These are phyloP conservation scores for Eucalyptus polyanthemos DNA, from an alignment of 345 rosid species.

Conservation along the genomic window DNA sequence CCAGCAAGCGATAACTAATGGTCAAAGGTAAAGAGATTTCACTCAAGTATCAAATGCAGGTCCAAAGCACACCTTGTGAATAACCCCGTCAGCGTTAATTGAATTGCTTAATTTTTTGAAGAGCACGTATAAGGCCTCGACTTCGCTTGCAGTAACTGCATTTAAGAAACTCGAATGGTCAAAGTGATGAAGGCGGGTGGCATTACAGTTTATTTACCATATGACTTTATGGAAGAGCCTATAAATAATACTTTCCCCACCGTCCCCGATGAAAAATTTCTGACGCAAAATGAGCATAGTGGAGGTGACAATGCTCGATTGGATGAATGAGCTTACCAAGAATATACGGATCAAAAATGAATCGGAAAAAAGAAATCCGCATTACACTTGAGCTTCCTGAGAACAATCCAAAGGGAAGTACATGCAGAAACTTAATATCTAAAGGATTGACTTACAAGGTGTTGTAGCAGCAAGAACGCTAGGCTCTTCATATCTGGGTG, in stretches of 20 bases:
- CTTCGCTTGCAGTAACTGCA: conserved; percentile 73
- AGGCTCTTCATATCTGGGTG: conserved; percentile 52
- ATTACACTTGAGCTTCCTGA: not conserved
- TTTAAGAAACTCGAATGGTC: not conserved
- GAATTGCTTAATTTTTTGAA: conserved; percentile 80
- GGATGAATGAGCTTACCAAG: not conserved
- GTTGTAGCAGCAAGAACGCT: conserved; percentile 60
- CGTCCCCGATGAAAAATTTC: not conserved
- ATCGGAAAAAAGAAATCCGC: not conserved
- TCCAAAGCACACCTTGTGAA: conserved; percentile 58
- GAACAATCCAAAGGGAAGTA: not conserved
- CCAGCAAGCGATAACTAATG: not conserved
- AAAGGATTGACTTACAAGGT: conserved; percentile 32
- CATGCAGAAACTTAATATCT: not conserved
- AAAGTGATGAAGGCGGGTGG: not conserved
- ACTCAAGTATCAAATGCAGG: not conserved
- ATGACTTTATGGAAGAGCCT: not conserved
- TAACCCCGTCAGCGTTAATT: conserved; percentile 61
- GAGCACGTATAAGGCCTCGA: conserved; percentile 69
- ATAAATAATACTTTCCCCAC: not conserved
- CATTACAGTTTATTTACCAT: not conserved
- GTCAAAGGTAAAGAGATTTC: not conserved
- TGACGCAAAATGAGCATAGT: not conserved
- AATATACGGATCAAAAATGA: not conserved
- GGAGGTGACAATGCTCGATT: not conserved